phyloP scores from a whole-genome alignment of 208 protist species.

The Acanthamoeba quina region DNA sequence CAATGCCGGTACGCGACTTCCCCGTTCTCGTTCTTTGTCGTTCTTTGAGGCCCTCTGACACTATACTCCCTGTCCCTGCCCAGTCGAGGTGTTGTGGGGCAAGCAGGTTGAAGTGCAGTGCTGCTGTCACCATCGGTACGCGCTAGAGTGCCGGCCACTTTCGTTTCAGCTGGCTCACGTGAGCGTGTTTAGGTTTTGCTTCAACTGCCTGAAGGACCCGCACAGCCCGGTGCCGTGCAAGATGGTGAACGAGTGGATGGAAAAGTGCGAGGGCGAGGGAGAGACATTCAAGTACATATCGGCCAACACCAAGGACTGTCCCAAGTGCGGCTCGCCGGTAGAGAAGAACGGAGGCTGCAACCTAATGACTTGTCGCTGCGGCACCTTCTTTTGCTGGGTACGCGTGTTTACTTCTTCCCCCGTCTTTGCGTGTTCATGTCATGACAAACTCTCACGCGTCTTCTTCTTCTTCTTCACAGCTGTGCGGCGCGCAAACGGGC shows the following conservation, averaged over 20 bases:
- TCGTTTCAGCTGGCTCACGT: not conserved
- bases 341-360: conserved; percentile 69
- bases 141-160: not conserved
- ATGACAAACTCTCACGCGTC: not conserved
- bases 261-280: conserved; percentile 57
- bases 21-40: not conserved
- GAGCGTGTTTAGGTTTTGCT: not conserved
- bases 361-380: conserved; percentile 59
- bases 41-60: not conserved
- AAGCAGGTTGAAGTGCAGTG: conserved; percentile 70
- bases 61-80: not conserved
- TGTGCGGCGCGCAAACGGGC: conserved; percentile 45
- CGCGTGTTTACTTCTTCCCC: not conserved
- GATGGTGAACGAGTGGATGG: conserved; percentile 13
- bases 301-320: conserved; percentile 64
- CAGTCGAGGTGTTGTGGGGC: conserved; percentile 18
- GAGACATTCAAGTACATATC: conserved; percentile 63
- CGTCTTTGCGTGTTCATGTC: not conserved
- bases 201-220: conserved; percentile 30
- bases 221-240: conserved; percentile 51
- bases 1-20: conserved; percentile 5
- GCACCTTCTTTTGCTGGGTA: conserved; percentile 54
- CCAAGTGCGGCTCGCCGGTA: conserved; percentile 31
- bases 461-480: not conserved
- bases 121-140: conserved; percentile 1